Base-by-base conservation (phyloP, 257 asterid species). In the Solanum clarkiae region DNA sequence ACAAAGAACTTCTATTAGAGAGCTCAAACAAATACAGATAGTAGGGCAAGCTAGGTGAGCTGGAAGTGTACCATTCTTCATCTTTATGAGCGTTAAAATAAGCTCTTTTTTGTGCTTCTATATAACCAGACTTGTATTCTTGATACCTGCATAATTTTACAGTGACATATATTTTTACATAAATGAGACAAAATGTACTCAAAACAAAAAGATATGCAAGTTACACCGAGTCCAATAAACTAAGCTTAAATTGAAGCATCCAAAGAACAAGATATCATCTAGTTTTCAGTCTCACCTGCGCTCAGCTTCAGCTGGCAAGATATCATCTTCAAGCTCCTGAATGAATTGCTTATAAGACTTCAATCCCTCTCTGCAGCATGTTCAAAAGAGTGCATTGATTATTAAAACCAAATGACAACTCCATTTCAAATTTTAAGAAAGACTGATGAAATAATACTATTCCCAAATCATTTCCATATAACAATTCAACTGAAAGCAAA, bases 261-360 rank as follows among this genome's bases (percentile, higher is more conserved):
- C 45, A 56, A 42, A 82, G 65, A 72, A 84, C 66, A 69, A 66
- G 62, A 69, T 70, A 70, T 42, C 80, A 71, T 71, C 29, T 18
- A 45, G 82, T 83, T 65, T 84, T 54, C 47, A 51, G 71, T 82
- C 93, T 88, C 74, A 97, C 99, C 99, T 97, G 86, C 93, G 94
- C 88, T 97, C 99, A 54, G 99, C 99, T 89, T 97, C 99, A 89
- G 97, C 85, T 59, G 99, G 99, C 84, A 94, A 87, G 84, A 97
- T 92, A 87, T 97, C 99, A 91, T 97, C 99, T 90, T 97, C 99
- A 89, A 97, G 98, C 93, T 97, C 99, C 94, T 95, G 99, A 90
- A 97, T 97, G 90, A 97, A 97, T 88, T 94, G 99, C 94, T 97
- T 97, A 91, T 97, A 97, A 71, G 99, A 97, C 98, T 95, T 91